These are phyloP conservation scores for Fragaria iinumae DNA, from an alignment of 306 rosid species.

Conservation along the genomic window DNA sequence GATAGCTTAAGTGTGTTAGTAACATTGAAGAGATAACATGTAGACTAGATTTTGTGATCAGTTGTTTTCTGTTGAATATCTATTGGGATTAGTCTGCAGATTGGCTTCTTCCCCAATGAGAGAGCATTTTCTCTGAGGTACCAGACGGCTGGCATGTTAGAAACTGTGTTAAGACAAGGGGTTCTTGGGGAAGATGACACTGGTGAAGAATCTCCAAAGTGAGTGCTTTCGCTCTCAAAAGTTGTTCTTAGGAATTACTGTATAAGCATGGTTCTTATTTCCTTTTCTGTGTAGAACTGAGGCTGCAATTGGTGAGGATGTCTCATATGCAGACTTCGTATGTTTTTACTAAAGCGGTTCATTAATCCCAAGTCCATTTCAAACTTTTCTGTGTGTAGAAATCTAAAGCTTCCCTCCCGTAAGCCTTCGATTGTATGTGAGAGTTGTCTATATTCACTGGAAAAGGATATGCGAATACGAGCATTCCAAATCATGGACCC, in stretches of 20 bases:
- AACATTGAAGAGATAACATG: neutral
- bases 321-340: neutral
- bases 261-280: neutral
- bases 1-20: neutral
- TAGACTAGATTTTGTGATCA: slow-evolving; percentile 27
- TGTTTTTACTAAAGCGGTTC: neutral
- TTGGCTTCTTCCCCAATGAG: slow-evolving; percentile 84
- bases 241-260: slow-evolving; percentile 1
- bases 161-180: slow-evolving; percentile 79
- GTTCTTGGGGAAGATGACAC: slow-evolving; percentile 95
- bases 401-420: slow-evolving; percentile 88
- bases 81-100: slow-evolving; percentile 82
- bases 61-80: slow-evolving; percentile 58
- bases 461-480: slow-evolving; percentile 74
- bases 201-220: slow-evolving; percentile 93
- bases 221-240: slow-evolving; percentile 27
- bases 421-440: slow-evolving; percentile 91
- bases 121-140: slow-evolving; percentile 88
- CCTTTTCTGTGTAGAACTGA: slow-evolving; percentile 8
- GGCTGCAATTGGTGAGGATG: slow-evolving; percentile 17
- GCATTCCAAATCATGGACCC: slow-evolving; percentile 96
- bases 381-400: slow-evolving; percentile 45
- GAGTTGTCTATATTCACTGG: slow-evolving; percentile 71
- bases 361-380: slow-evolving; percentile 5
- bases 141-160: slow-evolving; percentile 97